Percentiles rank a stretch among this genome's conserved stretches.
These are phyloP conservation scores for Lactifluus pinguis DNA, from an alignment of 768 basidiomycete genomes.

Conservation along the genomic window DNA sequence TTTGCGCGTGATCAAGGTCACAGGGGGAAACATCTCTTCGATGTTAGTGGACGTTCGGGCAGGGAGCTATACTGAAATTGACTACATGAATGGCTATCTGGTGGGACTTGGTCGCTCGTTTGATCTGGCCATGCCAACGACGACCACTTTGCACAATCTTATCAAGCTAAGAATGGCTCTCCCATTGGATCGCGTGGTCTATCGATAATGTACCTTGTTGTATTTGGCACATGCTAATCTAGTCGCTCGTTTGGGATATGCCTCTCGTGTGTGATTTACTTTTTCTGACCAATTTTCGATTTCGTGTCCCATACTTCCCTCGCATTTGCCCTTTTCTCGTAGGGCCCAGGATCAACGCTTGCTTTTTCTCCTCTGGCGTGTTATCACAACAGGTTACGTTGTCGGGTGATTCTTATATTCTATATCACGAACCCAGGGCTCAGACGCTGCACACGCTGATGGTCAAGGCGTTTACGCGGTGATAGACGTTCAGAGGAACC, in stretches of 20 bases:
- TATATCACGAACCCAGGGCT: too few relatives aligned
- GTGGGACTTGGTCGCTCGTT: constrained; percentile 49
- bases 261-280: too few relatives aligned
- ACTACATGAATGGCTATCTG: constrained; percentile 78
- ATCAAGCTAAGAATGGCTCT: constrained; percentile 49
- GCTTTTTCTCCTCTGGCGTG: not conserved
- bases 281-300: too few relatives aligned
- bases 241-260: not conserved
- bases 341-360: not conserved
- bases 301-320: not conserved
- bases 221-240: not conserved
- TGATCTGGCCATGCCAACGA: constrained; percentile 50
- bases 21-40: constrained; percentile 64
- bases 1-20: constrained; percentile 45
- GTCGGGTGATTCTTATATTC: not conserved
- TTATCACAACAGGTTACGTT: not conserved
- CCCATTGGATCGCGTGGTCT: constrained; percentile 41
- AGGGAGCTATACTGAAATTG: constrained; percentile 64
- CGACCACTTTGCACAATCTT: constrained; percentile 44
- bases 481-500: not conserved
- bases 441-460: not conserved
- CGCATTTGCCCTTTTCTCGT: not conserved
- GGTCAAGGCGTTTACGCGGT: not conserved
- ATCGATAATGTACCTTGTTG: not conserved
- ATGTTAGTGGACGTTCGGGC: constrained; percentile 66